Evolutionary conservation across 2,329 filamentous ascomycete species (phyloP).

Genomic region (Aspergillus sp.): DNA sequence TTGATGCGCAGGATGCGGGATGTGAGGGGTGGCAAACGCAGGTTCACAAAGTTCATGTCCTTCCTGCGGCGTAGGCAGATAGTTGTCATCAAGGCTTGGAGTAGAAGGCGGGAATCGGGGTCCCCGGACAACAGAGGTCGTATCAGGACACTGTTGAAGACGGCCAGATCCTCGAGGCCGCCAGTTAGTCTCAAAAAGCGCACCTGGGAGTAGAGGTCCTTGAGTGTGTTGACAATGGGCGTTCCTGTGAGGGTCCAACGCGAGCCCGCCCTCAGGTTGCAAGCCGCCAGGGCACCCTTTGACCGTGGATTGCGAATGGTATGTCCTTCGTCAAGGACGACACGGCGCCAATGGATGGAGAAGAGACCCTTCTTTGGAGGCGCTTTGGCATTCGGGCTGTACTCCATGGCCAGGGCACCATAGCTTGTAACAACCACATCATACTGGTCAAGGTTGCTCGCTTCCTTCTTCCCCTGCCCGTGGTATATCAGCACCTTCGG

Average conservation of each 20-base stretch:
- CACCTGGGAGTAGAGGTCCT: constrained; percentile 77
- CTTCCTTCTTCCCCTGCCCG: constrained; percentile 60
- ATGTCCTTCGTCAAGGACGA: constrained; percentile 84
- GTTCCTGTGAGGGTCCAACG: constrained; percentile 81
- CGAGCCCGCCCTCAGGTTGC: constrained; percentile 66
- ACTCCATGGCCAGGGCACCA: constrained; percentile 71
- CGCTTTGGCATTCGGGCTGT: constrained; percentile 52
- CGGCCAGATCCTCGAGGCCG: constrained; percentile 69
- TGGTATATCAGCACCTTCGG: constrained; percentile 76
- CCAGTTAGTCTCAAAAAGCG: constrained; percentile 76
- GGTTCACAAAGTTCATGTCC: constrained; percentile 83
- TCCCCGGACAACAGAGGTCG: constrained; percentile 65
- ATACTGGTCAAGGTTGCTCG: constrained; percentile 63
- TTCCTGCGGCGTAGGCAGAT: constrained; percentile 81
- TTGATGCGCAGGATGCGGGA: constrained; percentile 76
- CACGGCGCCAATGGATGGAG: constrained; percentile 71
- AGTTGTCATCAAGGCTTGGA: constrained; percentile 77
- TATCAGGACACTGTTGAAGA: constrained; percentile 74
- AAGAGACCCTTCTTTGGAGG: constrained; percentile 56
- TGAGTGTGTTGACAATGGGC: constrained; percentile 79
- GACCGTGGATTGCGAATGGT: constrained; percentile 76
- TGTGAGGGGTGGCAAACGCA: constrained; percentile 74
- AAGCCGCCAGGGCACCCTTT: constrained; percentile 70
- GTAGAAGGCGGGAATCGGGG: constrained; percentile 60
- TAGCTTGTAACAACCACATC: constrained; percentile 85